phyloP scores from a whole-genome alignment of 2,329 filamentous ascomycete species.

The Paracoccidioides brasiliensis region DNA sequence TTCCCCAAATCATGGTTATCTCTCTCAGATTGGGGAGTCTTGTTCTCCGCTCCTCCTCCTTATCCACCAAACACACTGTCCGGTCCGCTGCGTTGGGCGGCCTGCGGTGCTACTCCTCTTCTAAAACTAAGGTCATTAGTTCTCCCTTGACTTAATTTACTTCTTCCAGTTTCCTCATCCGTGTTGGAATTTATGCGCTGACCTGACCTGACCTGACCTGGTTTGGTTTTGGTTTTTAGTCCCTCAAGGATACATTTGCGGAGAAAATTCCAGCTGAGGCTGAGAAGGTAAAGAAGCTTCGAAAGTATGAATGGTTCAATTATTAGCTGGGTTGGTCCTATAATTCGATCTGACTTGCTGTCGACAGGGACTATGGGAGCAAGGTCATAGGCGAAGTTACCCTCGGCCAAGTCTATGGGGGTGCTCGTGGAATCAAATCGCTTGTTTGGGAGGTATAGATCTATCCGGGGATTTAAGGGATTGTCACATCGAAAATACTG shows the following conservation, averaged over 20 bases:
- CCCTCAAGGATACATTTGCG: conserved; percentile 95
- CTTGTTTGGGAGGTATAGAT: conserved; percentile 77
- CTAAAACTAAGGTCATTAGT: conserved; percentile 62
- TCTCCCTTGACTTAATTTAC: conserved; percentile 10
- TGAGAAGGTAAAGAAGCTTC: conserved; percentile 97
- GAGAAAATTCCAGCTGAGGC: conserved; percentile 91
- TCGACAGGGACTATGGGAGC: conserved; percentile 71
- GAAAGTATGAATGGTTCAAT: conserved; percentile 54
- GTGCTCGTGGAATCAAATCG: conserved; percentile 96
- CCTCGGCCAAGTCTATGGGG: conserved; percentile 97
- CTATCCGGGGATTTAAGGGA: neutral
- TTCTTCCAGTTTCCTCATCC: neutral
- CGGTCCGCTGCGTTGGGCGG: conserved; percentile 65
- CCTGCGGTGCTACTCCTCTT: conserved; percentile 76
- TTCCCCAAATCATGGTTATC: conserved; percentile 52
- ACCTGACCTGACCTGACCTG: neutral
- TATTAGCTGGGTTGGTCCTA: neutral
- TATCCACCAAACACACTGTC: conserved; percentile 53
- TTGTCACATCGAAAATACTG: neutral
- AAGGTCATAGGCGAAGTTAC: conserved; percentile 97
- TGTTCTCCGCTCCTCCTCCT: conserved; percentile 65
- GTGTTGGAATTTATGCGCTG: conserved; percentile 9
- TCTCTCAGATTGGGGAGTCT: conserved; percentile 68
- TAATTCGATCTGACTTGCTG: conserved; percentile 3
- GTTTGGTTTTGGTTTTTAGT: conserved; percentile 40